Percentiles rank a stretch among this genome's conserved stretches.
Conservation (phyloP, 208 protist genomes). For the Trichomonas gallinae region DNA sequence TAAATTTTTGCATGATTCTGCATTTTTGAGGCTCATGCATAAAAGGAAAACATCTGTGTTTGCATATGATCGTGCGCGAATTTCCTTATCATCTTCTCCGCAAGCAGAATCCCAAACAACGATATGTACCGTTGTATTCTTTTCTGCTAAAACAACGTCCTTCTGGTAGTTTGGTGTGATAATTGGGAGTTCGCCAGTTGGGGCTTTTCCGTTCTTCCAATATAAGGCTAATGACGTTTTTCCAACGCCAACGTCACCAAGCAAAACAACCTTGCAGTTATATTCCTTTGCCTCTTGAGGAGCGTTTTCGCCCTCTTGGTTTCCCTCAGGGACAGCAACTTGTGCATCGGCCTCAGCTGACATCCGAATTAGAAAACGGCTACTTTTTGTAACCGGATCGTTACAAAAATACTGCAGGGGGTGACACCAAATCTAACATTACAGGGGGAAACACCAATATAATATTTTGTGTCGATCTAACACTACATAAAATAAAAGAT, state of each 20-base stretch:
- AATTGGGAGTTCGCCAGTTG: neutral
- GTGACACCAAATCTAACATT: too few species aligned
- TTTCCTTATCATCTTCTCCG: neutral
- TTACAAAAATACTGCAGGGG: too few species aligned
- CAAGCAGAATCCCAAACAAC: slow-evolving; percentile 58
- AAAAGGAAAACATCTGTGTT: slow-evolving; percentile 30
- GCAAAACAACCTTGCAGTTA: neutral
- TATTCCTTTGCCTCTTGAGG: neutral
- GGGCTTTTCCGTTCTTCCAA: neutral
- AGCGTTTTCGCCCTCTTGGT: neutral
- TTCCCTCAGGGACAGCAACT: neutral
- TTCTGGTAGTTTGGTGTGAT: neutral
- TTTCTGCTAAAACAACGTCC: neutral
- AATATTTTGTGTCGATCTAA: too few species aligned
- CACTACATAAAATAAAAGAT: too few species aligned
- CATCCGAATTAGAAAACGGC: neutral
- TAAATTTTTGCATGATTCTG: slow-evolving; percentile 54
- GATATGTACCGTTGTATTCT: neutral
- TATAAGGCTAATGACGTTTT: neutral
- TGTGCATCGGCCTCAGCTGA: neutral
- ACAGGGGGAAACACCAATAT: too few species aligned
- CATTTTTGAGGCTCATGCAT: slow-evolving; percentile 31
- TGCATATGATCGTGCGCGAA: slow-evolving; percentile 23
- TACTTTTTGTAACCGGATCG: neutral
- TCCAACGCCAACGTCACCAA: neutral